Evolutionary conservation across 1,284 basidiomycete genomes (phyloP).

Genomic region (Marasmius oreades): DNA sequence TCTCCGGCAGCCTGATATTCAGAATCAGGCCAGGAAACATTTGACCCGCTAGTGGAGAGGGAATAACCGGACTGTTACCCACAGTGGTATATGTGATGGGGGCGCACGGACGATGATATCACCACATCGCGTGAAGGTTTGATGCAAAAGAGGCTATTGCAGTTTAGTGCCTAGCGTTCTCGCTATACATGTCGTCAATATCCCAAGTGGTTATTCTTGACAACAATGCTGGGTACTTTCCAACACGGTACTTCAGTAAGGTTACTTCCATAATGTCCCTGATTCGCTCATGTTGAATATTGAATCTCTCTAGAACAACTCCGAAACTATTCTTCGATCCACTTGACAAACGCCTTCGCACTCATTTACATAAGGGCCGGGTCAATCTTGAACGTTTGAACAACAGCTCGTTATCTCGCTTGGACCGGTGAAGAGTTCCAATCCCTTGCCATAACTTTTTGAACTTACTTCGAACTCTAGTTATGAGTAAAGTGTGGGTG

Average conservation of each 20-base stretch:
- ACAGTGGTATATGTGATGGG: constrained; percentile 6
- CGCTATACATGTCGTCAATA: too few species aligned
- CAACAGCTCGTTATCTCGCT: constrained; percentile 12
- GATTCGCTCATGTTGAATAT: too few species aligned
- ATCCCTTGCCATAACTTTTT: neutral
- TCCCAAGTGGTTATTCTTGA: constrained; percentile 16
- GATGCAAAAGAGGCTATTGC: constrained; percentile 12
- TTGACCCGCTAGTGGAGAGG: constrained; percentile 4
- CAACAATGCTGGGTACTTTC: constrained; percentile 20
- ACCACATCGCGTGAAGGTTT: constrained; percentile 5
- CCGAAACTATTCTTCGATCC: constrained; percentile 18
- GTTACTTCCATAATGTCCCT: neutral
- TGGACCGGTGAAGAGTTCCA: constrained; percentile 10
- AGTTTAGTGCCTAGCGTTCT: constrained; percentile 10
- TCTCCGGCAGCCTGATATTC: too few species aligned
- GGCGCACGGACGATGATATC: constrained; percentile 9
- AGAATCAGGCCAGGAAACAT: neutral
- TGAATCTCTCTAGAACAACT: neutral
- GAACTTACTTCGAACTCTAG: neutral
- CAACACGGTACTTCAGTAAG: constrained; percentile 17
- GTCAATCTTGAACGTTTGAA: constrained; percentile 20
- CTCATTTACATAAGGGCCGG: constrained; percentile 17
- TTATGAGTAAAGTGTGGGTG: constrained; percentile 7
- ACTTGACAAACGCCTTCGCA: constrained; percentile 19
- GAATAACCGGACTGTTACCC: constrained; percentile 11